Base-by-base conservation (phyloP, 73 alveolate species). In the Paramecium sexaurelia region DNA sequence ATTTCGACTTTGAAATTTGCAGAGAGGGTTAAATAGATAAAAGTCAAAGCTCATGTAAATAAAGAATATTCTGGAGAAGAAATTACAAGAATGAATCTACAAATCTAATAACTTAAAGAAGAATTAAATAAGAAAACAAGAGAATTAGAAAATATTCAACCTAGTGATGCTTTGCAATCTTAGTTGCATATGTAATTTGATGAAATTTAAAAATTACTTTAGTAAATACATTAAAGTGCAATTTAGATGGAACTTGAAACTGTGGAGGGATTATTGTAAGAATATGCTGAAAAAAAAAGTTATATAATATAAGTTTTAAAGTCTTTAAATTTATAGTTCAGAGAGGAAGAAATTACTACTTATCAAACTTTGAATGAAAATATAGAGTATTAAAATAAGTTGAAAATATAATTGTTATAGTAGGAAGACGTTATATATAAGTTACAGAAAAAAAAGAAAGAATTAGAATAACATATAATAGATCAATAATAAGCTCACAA, bases 1-100 rank as follows among this genome's bases (percentile, higher is more conserved):
- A 92, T 97, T 20, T 97, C 99, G 1, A 97, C 99, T 75, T 89
- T 97, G 36, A 93, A 94, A 87, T 97, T 97, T 85, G 99, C 99
- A 10, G 93, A 97, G 45, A 92, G 99, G 78, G 99, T 99, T 2
- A 96, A 97, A 71, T 78, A 95, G 27, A 95, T 96, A 13, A 95
- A 93, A 92, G 93, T 90, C 40, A 87, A 92, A 39, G 99, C 99
- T 19, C 94, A 92, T 8, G 92, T 96, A 24, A 97, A 97, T 56
- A 97, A 96, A 94, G 98, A 95, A n/a, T 55, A 95, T n/a, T 51
- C 95, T 17, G 98, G 97, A 47, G 92, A 73, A 55, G 85, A 86
- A 39, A 75, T 86, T 32, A 55, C 67, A 61, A 86, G 55, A 8
- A 7, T 86, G 33, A 57, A 86, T 47, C 29, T 37, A 15, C 36